Conservation (phyloP, 176 grass and related monocot genomes). For the Pharus latifolius region DNA sequence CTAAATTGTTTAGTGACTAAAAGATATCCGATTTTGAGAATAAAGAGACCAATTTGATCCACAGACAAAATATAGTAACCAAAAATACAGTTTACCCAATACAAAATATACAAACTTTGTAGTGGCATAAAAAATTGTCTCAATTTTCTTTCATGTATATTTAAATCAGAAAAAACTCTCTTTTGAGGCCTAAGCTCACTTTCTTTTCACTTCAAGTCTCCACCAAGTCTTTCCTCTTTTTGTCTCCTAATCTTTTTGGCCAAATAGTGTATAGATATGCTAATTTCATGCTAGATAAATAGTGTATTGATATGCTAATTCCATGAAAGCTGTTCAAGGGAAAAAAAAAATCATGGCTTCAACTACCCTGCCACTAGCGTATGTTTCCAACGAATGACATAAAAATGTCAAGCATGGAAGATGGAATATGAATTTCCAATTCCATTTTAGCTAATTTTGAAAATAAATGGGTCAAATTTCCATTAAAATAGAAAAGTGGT, state of each 20-base stretch:
- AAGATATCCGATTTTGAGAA: no score
- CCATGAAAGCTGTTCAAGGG: background rate
- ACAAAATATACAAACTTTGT: no score
- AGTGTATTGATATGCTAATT: slow-evolving; percentile 4
- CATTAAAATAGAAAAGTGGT: no score
- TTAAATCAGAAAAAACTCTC: background rate
- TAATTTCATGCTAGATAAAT: background rate
- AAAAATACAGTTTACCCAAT: no score
- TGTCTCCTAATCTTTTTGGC: background rate
- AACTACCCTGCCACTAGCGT: background rate
- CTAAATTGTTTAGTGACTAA: no score
- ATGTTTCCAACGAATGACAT: background rate
- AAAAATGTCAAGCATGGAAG: background rate
- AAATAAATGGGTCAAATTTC: no score
- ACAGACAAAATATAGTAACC: no score
- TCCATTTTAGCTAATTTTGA: background rate
- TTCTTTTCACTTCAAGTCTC: slow-evolving; percentile 22
- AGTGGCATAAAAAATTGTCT: no score
- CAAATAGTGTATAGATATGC: no score
- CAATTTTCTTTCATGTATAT: no score
- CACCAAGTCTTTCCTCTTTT: background rate
- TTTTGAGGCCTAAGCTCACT: slow-evolving; percentile 2
- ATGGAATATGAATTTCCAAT: background rate
- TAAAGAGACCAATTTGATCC: no score
- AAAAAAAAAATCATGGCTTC: slow-evolving; percentile 4